These are phyloP conservation scores for Stagonosporopsis chrysanthemi DNA, from an alignment of 2,329 filamentous ascomycete genomes.

Conservation along the genomic window DNA sequence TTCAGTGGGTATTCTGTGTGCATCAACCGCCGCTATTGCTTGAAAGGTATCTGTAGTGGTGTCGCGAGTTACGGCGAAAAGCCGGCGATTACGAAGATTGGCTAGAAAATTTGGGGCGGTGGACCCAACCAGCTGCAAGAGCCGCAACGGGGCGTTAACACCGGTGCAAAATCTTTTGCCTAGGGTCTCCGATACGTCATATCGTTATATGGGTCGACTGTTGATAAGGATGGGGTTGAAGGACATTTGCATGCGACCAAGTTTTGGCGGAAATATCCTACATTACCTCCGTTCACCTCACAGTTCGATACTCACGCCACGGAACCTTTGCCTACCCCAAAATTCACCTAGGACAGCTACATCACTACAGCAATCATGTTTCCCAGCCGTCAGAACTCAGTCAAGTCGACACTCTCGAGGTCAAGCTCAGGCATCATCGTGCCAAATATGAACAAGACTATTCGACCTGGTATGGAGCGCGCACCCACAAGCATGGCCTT, in stretches of 20 bases:
- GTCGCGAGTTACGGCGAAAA: slow-evolving; percentile 22
- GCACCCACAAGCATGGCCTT: slow-evolving; percentile 39
- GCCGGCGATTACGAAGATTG: slow-evolving; percentile 31
- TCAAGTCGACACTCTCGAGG: slow-evolving; percentile 18
- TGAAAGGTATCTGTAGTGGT: slow-evolving; percentile 20
- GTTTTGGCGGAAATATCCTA: slow-evolving; percentile 1
- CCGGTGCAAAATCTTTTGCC: slow-evolving; percentile 37
- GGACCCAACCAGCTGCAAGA: slow-evolving; percentile 32
- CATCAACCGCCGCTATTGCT: slow-evolving; percentile 31
- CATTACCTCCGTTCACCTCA: slow-evolving; percentile 6
- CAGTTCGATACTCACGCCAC: slow-evolving; percentile 15
- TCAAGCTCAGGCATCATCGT: slow-evolving; percentile 30
- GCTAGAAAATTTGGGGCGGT: slow-evolving; percentile 28
- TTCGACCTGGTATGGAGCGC: slow-evolving; percentile 35
- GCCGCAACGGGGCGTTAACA: slow-evolving; percentile 33
- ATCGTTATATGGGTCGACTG: slow-evolving; percentile 23
- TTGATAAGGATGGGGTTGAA: slow-evolving; percentile 20
- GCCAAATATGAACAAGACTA: slow-evolving; percentile 34
- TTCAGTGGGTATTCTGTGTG: slow-evolving; percentile 23
- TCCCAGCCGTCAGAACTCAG: slow-evolving; percentile 16
- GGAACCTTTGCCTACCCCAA: slow-evolving; percentile 12
- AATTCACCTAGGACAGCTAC: slow-evolving; percentile 2
- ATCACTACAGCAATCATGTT: slow-evolving; percentile 22
- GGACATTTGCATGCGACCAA: slow-evolving; percentile 5
- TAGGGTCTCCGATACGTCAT: slow-evolving; percentile 40